phyloP scores from a whole-genome alignment of 768 basidiomycete species.

The Hygrocybe punicea region DNA sequence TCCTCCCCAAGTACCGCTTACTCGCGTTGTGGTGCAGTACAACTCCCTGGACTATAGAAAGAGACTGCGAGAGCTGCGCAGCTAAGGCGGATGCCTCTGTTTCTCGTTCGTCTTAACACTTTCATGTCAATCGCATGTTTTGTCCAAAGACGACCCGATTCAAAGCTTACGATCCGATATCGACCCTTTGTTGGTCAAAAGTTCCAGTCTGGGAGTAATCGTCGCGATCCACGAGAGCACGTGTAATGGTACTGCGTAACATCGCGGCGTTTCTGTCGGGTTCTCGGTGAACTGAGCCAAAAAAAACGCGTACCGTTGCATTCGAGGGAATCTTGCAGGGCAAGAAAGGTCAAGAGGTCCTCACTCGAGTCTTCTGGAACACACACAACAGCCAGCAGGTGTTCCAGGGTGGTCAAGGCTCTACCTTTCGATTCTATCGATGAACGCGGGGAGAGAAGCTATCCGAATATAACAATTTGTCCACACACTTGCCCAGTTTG shows the following conservation, averaged over 20 bases:
- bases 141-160: slow-evolving; percentile 22
- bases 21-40: slow-evolving; percentile 63
- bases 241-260: slow-evolving; percentile 57
- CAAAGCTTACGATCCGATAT: slow-evolving; percentile 44
- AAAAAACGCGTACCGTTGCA: slow-evolving; percentile 63
- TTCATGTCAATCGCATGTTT: neutral
- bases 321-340: slow-evolving; percentile 76
- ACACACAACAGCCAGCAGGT: slow-evolving; percentile 50
- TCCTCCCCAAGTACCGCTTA: slow-evolving; percentile 67
- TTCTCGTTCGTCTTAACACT: slow-evolving; percentile 34
- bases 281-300: no score
- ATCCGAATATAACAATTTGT: slow-evolving; percentile 1
- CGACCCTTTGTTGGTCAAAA: slow-evolving; percentile 43
- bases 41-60: slow-evolving; percentile 76
- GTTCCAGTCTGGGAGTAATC: slow-evolving; percentile 51
- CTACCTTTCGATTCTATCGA: slow-evolving; percentile 49
- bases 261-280: neutral
- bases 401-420: slow-evolving; percentile 57
- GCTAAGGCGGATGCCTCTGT: slow-evolving; percentile 48
- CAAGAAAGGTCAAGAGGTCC: slow-evolving; percentile 53
- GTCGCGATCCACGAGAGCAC: slow-evolving; percentile 59
- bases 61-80: slow-evolving; percentile 52
- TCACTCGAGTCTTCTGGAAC: slow-evolving; percentile 42
- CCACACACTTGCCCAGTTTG: neutral
- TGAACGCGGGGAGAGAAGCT: slow-evolving; percentile 66